A percentile compares a stretch with the other conserved stretches of the same genome.
phyloP scores from a whole-genome alignment of 2,329 filamentous ascomycete genomes.

The Penicillium rolfsii region DNA sequence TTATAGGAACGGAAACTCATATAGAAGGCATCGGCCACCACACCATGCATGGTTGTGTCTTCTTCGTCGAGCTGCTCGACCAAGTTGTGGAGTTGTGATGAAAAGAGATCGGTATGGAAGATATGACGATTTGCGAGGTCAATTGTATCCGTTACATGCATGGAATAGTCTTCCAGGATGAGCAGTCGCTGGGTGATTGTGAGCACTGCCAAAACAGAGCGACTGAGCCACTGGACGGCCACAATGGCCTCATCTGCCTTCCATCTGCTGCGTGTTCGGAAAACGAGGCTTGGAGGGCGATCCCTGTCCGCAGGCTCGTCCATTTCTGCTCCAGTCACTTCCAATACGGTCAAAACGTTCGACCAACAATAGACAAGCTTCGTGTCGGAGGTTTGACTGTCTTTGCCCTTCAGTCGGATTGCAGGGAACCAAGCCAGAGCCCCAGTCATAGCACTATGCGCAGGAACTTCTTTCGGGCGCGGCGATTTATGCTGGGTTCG shows the following conservation, averaged over 20 bases:
- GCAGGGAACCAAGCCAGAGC: conserved; percentile 97
- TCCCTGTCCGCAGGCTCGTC: conserved; percentile 67
- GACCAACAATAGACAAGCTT: conserved; percentile 99
- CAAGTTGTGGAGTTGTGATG: conserved; percentile 77
- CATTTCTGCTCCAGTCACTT: conserved; percentile 72
- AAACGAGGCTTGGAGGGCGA: conserved; percentile 76
- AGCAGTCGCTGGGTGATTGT: conserved; percentile 94
- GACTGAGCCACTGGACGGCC: conserved; percentile 93
- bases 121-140: conserved; percentile 91
- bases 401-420: conserved; percentile 81
- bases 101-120: conserved; percentile 89
- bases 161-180: conserved; percentile 83
- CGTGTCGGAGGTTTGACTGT: conserved; percentile 67
- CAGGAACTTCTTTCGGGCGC: conserved; percentile 84
- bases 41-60: conserved; percentile 87
- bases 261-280: conserved; percentile 84
- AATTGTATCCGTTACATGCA: conserved; percentile 92
- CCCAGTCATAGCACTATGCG: conserved; percentile 89
- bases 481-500: conserved; percentile 95
- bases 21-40: conserved; percentile 94
- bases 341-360: conserved; percentile 90
- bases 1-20: conserved; percentile 98
- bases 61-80: conserved; percentile 89
- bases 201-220: conserved; percentile 86
- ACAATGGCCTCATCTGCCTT: conserved; percentile 94